Evolutionary conservation across 306 rosid genomes (phyloP).

Genomic region (Echinosophora koreensis): DNA sequence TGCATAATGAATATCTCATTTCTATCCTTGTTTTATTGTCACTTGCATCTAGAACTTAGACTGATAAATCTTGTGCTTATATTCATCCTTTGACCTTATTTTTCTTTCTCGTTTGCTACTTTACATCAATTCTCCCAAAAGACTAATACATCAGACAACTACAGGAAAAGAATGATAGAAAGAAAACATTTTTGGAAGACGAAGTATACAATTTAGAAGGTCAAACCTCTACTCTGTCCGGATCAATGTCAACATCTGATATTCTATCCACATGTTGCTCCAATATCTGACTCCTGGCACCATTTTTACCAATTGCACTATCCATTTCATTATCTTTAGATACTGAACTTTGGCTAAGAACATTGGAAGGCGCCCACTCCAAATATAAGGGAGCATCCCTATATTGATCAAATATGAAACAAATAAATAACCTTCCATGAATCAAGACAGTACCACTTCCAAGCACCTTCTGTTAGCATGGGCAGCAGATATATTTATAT

Average conservation of each 20-base stretch:
- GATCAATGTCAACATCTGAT: slow-evolving; percentile 75
- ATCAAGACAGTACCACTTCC: slow-evolving; percentile 20
- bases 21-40: slow-evolving; percentile 10
- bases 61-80: not conserved
- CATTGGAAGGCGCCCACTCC: slow-evolving; percentile 92
- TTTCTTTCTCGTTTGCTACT: slow-evolving; percentile 10
- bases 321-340: slow-evolving; percentile 55
- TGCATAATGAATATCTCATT: slow-evolving; percentile 18
- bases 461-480: slow-evolving; percentile 13
- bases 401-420: slow-evolving; percentile 36
- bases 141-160: slow-evolving; percentile 29
- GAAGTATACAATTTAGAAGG: slow-evolving; percentile 26
- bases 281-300: slow-evolving; percentile 67
- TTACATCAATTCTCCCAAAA: slow-evolving; percentile 26
- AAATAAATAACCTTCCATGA: slow-evolving; percentile 42
- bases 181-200: not conserved
- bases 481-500: not conserved
- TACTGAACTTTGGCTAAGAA: slow-evolving; percentile 65
- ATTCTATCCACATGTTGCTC: slow-evolving; percentile 72
- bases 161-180: not conserved
- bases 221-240: slow-evolving; percentile 92
- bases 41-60: slow-evolving; percentile 23
- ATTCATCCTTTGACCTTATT: not conserved
- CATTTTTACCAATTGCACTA: slow-evolving; percentile 63
- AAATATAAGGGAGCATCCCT: slow-evolving; percentile 93